These are phyloP conservation scores for Penicillium sp. DNA, from an alignment of 2,329 filamentous ascomycete species.

Conservation along the genomic window DNA sequence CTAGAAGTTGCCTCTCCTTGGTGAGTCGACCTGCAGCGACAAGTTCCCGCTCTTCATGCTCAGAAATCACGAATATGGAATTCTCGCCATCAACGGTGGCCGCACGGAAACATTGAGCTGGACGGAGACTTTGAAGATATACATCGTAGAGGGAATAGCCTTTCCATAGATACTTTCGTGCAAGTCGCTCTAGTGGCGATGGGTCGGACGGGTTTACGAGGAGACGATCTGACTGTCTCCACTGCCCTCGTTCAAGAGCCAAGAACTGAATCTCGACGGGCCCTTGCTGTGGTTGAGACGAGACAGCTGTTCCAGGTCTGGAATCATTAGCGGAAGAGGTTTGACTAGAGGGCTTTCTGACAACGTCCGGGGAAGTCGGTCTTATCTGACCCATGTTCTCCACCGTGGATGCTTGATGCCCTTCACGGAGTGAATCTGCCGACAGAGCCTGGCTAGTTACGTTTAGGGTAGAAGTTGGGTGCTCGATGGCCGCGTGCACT, in stretches of 20 bases:
- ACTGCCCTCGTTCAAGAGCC: not conserved
- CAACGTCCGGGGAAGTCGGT: no score
- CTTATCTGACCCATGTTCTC: not conserved
- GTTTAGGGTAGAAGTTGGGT: not conserved
- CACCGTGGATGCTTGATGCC: not conserved
- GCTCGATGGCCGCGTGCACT: not conserved
- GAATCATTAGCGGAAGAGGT: not conserved
- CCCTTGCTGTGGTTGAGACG: not conserved
- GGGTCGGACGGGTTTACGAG: not conserved
- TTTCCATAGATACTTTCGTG: constrained; percentile 1
- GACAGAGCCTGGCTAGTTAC: not conserved
- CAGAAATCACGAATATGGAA: constrained; percentile 14
- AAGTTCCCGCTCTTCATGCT: constrained; percentile 8
- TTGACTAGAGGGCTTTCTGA: no score
- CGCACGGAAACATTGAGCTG: constrained; percentile 4
- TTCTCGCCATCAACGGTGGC: constrained; percentile 7
- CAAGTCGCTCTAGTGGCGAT: constrained; percentile 2
- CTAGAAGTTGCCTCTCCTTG: constrained; percentile 7
- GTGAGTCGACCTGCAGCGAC: constrained; percentile 5
- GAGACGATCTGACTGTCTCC: not conserved
- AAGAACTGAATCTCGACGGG: not conserved
- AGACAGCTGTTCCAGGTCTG: not conserved
- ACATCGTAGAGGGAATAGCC: constrained; percentile 3
- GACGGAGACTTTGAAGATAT: constrained; percentile 5
- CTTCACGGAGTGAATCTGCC: not conserved